Conservation (phyloP, 331 rosid genomes). For the Quercus lobata region DNA sequence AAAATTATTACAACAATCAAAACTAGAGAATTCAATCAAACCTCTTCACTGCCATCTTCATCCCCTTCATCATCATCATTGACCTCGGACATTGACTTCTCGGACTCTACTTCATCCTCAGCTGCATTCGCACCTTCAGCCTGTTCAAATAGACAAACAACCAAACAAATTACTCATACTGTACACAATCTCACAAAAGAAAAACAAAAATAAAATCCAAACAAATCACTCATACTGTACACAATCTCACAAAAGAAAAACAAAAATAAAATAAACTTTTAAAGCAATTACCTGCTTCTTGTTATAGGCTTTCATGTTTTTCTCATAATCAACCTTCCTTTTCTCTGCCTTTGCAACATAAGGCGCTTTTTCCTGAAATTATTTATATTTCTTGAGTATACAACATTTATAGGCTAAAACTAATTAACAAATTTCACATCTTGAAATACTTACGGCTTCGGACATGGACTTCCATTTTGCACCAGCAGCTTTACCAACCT, state of each 20-base stretch:
- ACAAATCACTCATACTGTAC: too few species aligned
- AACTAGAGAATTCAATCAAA: neutral
- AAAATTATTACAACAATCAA: neutral
- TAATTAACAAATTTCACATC: neutral
- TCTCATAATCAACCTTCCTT: slow-evolving; percentile 75
- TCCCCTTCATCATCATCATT: slow-evolving; percentile 71
- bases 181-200: neutral
- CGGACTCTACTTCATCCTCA: slow-evolving; percentile 62
- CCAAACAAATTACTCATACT: neutral
- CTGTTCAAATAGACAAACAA: slow-evolving; percentile 11
- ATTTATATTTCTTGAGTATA: neutral
- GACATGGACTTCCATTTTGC: slow-evolving; percentile 79
- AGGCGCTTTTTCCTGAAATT: slow-evolving; percentile 74
- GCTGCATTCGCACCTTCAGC: slow-evolving; percentile 67
- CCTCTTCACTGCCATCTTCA: slow-evolving; percentile 77
- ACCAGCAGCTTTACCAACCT: slow-evolving; percentile 97
- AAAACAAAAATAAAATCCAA: neutral
- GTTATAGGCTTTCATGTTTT: slow-evolving; percentile 71
- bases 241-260: too few species aligned
- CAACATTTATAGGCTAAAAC: too few species aligned
- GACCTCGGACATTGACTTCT: slow-evolving; percentile 76
- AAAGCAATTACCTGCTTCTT: slow-evolving; percentile 50
- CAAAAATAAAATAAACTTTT: too few species aligned
- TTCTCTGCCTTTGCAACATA: slow-evolving; percentile 71
- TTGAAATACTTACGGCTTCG: slow-evolving; percentile 48